Evolutionary conservation across 352 stramenopile genomes (phyloP).

Genomic region (Globisporangium solare): DNA sequence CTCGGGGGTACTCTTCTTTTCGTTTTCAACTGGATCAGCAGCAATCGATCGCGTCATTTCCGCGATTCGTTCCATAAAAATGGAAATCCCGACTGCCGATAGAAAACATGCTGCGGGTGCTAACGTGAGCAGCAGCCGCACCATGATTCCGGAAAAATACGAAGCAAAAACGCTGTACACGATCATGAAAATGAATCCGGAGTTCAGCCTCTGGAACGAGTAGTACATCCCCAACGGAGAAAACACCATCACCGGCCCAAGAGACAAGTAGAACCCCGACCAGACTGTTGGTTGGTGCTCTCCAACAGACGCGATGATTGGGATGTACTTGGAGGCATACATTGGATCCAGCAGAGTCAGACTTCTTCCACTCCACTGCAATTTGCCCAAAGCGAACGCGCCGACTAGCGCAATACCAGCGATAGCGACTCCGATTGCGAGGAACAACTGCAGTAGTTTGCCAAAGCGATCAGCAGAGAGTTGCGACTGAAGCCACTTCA

Average conservation of each 20-base stretch:
- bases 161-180: conserved; percentile 89
- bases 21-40: neutral
- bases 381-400: conserved; percentile 63
- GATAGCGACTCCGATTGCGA: conserved; percentile 29
- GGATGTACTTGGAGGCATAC: conserved; percentile 94
- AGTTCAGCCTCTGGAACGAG: conserved; percentile 65
- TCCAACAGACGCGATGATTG: conserved; percentile 93
- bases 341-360: conserved; percentile 91
- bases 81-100: conserved; percentile 77
- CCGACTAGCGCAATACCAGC: conserved; percentile 31
- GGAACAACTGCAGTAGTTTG: conserved; percentile 35
- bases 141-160: conserved; percentile 93
- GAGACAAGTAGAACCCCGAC: conserved; percentile 90
- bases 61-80: conserved; percentile 44
- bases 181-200: conserved; percentile 88
- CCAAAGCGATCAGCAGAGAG: conserved; percentile 44
- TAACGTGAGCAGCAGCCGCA: conserved; percentile 90
- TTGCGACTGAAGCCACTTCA: conserved; percentile 45
- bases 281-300: conserved; percentile 94
- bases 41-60: conserved; percentile 14
- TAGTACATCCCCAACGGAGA: conserved; percentile 88
- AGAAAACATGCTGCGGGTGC: conserved; percentile 88
- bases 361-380: conserved; percentile 90
- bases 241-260: conserved; percentile 86
- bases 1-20: neutral